Conservation (phyloP, 495 filamentous ascomycete genomes). For the Podospora fimiseda region DNA sequence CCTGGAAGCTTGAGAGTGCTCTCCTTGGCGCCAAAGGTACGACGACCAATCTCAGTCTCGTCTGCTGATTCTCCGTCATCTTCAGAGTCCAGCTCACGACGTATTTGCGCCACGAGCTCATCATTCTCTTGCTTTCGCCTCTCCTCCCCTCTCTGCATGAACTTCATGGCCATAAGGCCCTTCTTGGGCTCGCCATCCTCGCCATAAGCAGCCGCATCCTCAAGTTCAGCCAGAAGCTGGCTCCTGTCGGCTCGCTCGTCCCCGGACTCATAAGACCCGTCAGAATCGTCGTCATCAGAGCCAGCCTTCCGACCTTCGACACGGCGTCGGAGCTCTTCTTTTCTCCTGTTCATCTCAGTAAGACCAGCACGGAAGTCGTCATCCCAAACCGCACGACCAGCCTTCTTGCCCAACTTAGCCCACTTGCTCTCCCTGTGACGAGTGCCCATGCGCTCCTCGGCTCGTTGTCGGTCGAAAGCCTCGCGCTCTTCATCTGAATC, state of each 20-base stretch:
- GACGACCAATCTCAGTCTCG: slow-evolving; percentile 56
- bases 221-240: slow-evolving; percentile 54
- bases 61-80: slow-evolving; percentile 49
- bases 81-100: slow-evolving; percentile 60
- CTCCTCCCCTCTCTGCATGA: slow-evolving; percentile 87
- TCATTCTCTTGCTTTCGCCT: slow-evolving; percentile 72
- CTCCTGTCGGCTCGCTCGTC: slow-evolving; percentile 44
- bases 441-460: slow-evolving; percentile 81
- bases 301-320: slow-evolving; percentile 71
- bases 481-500: slow-evolving; percentile 72
- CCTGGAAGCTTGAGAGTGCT: slow-evolving; percentile 11
- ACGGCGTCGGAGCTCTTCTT: slow-evolving; percentile 77
- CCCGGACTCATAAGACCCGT: slow-evolving; percentile 47
- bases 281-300: slow-evolving; percentile 50
- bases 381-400: slow-evolving; percentile 73
- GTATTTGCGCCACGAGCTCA: slow-evolving; percentile 65
- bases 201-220: slow-evolving; percentile 37
- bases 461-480: slow-evolving; percentile 68
- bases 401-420: slow-evolving; percentile 82
- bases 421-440: slow-evolving; percentile 90
- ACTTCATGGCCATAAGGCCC: slow-evolving; percentile 67
- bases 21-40: slow-evolving; percentile 52
- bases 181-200: slow-evolving; percentile 34
- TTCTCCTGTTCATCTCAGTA: slow-evolving; percentile 72
- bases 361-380: slow-evolving; percentile 72